Base-by-base conservation (phyloP, 2,329 filamentous ascomycete genomes). In the Plectosphaerella cucumerina region DNA sequence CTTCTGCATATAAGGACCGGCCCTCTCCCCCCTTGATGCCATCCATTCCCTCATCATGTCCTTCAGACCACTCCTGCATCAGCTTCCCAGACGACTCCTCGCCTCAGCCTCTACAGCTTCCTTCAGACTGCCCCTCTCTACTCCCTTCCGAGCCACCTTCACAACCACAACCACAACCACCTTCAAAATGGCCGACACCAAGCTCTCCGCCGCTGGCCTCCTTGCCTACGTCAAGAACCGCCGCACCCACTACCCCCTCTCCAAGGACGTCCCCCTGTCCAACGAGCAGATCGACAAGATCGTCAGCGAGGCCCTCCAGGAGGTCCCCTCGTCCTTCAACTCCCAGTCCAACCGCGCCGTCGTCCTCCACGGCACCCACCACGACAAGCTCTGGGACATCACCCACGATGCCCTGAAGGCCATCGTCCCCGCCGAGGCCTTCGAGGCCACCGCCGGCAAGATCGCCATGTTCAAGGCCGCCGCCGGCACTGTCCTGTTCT, bases 401-500 rank as follows among this genome's bases (percentile, higher is more conserved):
- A 78, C 84, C 50, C 70, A 75, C 54, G 82, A 85, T 23, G 71
- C 79, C 49, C 76, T 93, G 52, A 84, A 86, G 73, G 74, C 75
- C 20, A 80, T 91, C 53, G 84, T 94, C 21, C 82, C 87, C 26
- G 76, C 70, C 4, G 85, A 86, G 15, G 65, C 73, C 55, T 91
- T 81, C 75, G 71, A 82, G 64, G 49, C 66, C 57, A 88, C 74
- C 14, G 62, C 57, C 50, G 56, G 60, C 58, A 70, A 70, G 62
- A 63, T 77, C 55, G 66, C 62, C 58, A 62, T 72, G 61, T 93
- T 96, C 76, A 81, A 80, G 71, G 84, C 66, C 51, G 90, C 71
- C 18, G 89, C 91, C 59, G 92, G 90, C 60, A 89, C 89, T 49
- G 86, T 93, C 61, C 82, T 97, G 62, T 96, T 95, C 82, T 96